Base-by-base conservation (phyloP, 1,284 basidiomycete genomes). In the Athelia psychrophila region DNA sequence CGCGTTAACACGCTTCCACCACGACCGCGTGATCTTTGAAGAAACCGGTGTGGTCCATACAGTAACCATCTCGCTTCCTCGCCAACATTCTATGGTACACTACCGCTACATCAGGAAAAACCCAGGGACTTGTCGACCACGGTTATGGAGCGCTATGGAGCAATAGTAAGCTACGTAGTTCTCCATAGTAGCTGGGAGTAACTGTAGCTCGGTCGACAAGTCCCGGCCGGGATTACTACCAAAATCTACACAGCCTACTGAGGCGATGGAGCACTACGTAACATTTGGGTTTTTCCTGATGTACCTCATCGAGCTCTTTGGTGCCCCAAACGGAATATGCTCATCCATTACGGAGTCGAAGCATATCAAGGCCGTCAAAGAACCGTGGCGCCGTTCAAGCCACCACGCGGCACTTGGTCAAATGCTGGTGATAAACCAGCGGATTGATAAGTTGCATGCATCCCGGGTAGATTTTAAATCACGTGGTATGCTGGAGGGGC, bases 291-390 rank as follows among this genome's bases (percentile, higher is more conserved):
- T n/a, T n/a, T n/a, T n/a, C n/a, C n/a, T n/a, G n/a, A n/a, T n/a
- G n/a, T n/a, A n/a, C 3, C 19, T 20, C 15, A 54, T 54, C 27
- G 20, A 32, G 9, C 27, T 18, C 13, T 44, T 47, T 13, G 53
- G 53, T 18, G 42, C 53, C 4, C 25, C 32, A 2, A 45, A 51
- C 36, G 50, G 54, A 13, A 30, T 54, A 6, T 56, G 52, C 45
- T 54, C 54, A 1, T 56, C 52, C 42, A 54, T 56, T 15, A 56
- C 53, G 3, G 55, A 56, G n/a, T n/a, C n/a, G n/a, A n/a, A n/a
- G n/a, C n/a, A n/a, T n/a, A n/a, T n/a, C n/a, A n/a, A n/a, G n/a
- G 61, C 60, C 5, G 61, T 66, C 0, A 67, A 67, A 50, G 30
- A 57, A 8, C 63, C 63, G 0, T 66, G 60, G 58, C 50, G 59